These are phyloP conservation scores for Cutaneotrichosporon curvatum DNA, from an alignment of 1,284 basidiomycete species.

Conservation along the genomic window DNA sequence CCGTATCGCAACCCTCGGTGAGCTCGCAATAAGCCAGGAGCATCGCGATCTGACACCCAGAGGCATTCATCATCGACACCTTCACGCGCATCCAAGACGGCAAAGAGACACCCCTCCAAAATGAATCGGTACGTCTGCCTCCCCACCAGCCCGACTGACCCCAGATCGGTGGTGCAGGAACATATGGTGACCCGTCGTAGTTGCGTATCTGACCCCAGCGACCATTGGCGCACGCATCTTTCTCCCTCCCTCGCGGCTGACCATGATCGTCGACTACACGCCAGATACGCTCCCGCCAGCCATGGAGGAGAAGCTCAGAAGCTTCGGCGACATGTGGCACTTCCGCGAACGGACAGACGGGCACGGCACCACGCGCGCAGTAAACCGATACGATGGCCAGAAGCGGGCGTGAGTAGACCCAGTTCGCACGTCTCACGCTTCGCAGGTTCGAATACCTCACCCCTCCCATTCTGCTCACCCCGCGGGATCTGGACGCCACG, in stretches of 20 bases:
- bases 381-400: conserved; percentile 35
- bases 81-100: conserved; percentile 36
- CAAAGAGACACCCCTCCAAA: conserved; percentile 22
- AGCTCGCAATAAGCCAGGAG: no score
- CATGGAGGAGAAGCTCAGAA: conserved; percentile 22
- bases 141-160: background rate
- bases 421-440: background rate
- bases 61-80: conserved; percentile 40
- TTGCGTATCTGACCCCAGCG: conserved; percentile 15
- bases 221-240: conserved; percentile 42
- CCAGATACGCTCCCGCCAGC: conserved; percentile 20
- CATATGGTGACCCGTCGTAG: conserved; percentile 29
- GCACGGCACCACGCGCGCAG: conserved; percentile 27
- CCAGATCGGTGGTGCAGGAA: conserved; percentile 43
- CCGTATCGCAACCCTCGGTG: conserved; percentile 13
- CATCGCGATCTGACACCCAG: conserved; percentile 15
- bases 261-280: conserved; percentile 39
- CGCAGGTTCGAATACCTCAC: conserved; percentile 40
- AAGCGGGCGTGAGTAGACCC: conserved; percentile 26
- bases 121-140: conserved; percentile 32
- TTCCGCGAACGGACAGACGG: conserved; percentile 31
- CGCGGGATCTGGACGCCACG: conserved; percentile 19
- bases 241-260: conserved; percentile 26
- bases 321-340: conserved; percentile 40
- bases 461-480: conserved; percentile 22